These are phyloP conservation scores for Litsea cubeba DNA, from an alignment of 164 flowering plant species.

Conservation along the genomic window DNA sequence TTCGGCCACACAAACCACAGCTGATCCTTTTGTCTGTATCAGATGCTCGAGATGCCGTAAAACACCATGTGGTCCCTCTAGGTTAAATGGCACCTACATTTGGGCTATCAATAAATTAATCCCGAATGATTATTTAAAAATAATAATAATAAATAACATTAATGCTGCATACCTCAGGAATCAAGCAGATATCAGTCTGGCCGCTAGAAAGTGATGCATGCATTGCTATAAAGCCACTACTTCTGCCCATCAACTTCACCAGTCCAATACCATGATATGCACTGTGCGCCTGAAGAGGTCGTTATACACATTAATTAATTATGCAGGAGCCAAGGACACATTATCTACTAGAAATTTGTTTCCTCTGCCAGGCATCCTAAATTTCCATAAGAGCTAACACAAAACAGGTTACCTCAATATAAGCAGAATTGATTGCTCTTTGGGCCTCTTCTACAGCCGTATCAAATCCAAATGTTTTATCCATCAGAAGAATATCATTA, in stretches of 20 bases:
- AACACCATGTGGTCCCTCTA: conserved; percentile 39
- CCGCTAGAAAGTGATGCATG: conserved; percentile 49
- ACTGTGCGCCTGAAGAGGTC: conserved; percentile 31
- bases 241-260: conserved; percentile 50
- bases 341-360: not conserved
- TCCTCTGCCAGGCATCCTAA: not conserved
- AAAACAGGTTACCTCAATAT: conserved; percentile 33
- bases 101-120: not conserved
- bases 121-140: not conserved
- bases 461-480: conserved; percentile 50
- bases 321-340: not conserved
- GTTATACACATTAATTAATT: not conserved
- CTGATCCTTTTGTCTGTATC: conserved; percentile 37
- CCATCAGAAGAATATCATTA: conserved; percentile 46
- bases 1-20: conserved; percentile 48
- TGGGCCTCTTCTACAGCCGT: conserved; percentile 52
- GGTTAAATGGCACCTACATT: conserved; percentile 31
- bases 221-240: conserved; percentile 50
- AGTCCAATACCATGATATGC: conserved; percentile 48
- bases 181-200: conserved; percentile 41
- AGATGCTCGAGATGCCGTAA: conserved; percentile 36
- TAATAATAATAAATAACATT: not conserved
- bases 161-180: conserved; percentile 35
- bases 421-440: conserved; percentile 47
- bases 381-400: not conserved